Percentiles rank a stretch among this genome's conserved stretches.
phyloP scores from a whole-genome alignment of 352 stramenopile species.

The Phytophthora vignae region DNA sequence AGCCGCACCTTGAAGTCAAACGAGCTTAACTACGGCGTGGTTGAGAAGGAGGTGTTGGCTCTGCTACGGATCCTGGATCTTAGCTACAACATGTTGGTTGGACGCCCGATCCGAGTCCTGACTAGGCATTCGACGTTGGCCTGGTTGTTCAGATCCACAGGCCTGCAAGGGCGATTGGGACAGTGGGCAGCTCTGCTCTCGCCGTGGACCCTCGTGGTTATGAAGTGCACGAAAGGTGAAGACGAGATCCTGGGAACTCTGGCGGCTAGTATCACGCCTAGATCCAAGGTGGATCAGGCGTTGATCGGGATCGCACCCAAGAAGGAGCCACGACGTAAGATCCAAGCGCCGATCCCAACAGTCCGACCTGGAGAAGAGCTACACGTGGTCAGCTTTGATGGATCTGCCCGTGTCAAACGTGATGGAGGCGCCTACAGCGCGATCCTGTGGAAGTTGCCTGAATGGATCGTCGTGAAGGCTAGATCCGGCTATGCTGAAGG shows the following conservation, averaged over 20 bases:
- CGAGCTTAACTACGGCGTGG: constrained; percentile 12
- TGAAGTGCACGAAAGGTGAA: not conserved
- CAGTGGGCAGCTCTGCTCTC: constrained; percentile 4
- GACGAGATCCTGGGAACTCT: not conserved
- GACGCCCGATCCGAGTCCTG: not conserved
- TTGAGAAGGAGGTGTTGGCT: constrained; percentile 7
- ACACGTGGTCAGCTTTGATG: constrained; percentile 1
- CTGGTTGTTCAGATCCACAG: constrained; percentile 10
- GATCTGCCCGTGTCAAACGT: constrained; percentile 2
- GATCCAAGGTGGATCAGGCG: not conserved
- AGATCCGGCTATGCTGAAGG: not conserved
- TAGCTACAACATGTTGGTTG: constrained; percentile 6
- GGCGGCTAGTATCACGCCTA: not conserved
- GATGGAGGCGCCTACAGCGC: not conserved
- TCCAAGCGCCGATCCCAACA: not conserved
- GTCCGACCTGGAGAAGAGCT: not conserved
- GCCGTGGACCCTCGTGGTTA: not conserved
- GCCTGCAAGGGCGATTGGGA: not conserved
- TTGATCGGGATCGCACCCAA: not conserved
- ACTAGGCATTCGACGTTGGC: constrained; percentile 4
- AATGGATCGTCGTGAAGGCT: not conserved
- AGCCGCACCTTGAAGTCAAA: constrained; percentile 18
- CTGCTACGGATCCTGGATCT: constrained; percentile 11
- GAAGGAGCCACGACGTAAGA: not conserved
- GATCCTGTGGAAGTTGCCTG: constrained; percentile 1